Conservation (phyloP, 495 filamentous ascomycete species). For the Penicillium coffeae region DNA sequence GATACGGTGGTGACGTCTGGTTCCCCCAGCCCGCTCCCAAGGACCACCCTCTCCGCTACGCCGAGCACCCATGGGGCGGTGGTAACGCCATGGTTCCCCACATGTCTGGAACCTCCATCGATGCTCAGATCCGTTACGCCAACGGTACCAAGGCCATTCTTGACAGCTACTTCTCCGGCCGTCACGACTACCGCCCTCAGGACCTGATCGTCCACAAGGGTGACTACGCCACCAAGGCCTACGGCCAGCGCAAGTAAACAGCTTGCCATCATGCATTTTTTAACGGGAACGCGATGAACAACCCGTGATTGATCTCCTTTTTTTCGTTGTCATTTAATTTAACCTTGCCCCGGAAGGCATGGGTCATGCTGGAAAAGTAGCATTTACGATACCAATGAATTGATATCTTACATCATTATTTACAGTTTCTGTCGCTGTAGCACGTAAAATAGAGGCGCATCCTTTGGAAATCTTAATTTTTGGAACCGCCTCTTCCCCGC, state of each 20-base stretch:
- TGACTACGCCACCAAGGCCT: constrained; percentile 94
- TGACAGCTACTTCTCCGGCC: constrained; percentile 82
- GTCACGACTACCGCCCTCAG: constrained; percentile 80
- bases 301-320: constrained; percentile 5
- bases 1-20: constrained; percentile 96
- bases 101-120: constrained; percentile 96
- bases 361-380: constrained; percentile 18
- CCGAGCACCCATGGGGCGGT: constrained; percentile 90
- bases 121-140: constrained; percentile 95
- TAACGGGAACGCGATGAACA: neutral
- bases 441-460: no score
- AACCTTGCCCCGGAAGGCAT: constrained; percentile 7
- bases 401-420: no score
- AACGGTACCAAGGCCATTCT: constrained; percentile 85
- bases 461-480: no score
- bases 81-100: constrained; percentile 98
- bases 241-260: constrained; percentile 72
- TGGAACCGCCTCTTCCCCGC: neutral
- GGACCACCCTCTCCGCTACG: constrained; percentile 91
- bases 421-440: no score
- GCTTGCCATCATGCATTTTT: constrained; percentile 6
- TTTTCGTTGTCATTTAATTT: constrained; percentile 4
- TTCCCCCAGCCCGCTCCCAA: constrained; percentile 91
- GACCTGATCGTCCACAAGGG: constrained; percentile 91
- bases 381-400: constrained; percentile 31